Conservation (phyloP, 305 asterid species). For the Andrographis paniculata region DNA sequence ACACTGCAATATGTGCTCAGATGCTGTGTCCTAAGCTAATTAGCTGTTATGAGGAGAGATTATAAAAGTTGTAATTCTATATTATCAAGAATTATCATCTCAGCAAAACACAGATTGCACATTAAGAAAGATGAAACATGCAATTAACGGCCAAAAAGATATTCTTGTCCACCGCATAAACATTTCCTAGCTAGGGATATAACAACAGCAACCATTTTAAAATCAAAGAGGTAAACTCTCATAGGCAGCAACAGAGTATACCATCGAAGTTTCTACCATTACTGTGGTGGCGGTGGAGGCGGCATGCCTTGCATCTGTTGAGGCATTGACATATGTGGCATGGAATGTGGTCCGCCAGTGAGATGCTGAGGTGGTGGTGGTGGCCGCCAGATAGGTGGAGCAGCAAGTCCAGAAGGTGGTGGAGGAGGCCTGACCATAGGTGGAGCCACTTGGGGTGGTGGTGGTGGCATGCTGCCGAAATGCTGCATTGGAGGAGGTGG, state of each 20-base stretch:
- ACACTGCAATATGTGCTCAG: too few species aligned
- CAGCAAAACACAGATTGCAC: too few species aligned
- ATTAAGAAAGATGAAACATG: too few species aligned
- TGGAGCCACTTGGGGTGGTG: conserved; percentile 45
- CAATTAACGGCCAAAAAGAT: too few species aligned
- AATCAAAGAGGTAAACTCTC: background rate
- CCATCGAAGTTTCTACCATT: background rate
- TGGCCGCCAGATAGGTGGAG: conserved; percentile 62
- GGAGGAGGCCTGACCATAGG: conserved; percentile 56
- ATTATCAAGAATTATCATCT: too few species aligned
- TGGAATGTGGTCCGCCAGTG: conserved; percentile 42
- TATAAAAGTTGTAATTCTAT: too few species aligned
- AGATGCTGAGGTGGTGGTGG: conserved; percentile 88
- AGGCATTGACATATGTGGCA: conserved; percentile 60
- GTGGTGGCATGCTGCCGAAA: conserved; percentile 69
- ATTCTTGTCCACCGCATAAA: too few species aligned
- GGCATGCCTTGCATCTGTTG: conserved; percentile 27
- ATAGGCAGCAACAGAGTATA: background rate
- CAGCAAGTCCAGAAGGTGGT: conserved; percentile 49
- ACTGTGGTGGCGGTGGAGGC: conserved; percentile 52
- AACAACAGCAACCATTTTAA: conserved; percentile 5
- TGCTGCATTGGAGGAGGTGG: conserved; percentile 66
- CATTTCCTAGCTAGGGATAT: too few species aligned
- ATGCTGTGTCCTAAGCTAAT: too few species aligned
- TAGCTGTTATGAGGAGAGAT: too few species aligned